Evolutionary conservation across 2,329 filamentous ascomycete species (phyloP).

Genomic region (Leptographium radiaticola): DNA sequence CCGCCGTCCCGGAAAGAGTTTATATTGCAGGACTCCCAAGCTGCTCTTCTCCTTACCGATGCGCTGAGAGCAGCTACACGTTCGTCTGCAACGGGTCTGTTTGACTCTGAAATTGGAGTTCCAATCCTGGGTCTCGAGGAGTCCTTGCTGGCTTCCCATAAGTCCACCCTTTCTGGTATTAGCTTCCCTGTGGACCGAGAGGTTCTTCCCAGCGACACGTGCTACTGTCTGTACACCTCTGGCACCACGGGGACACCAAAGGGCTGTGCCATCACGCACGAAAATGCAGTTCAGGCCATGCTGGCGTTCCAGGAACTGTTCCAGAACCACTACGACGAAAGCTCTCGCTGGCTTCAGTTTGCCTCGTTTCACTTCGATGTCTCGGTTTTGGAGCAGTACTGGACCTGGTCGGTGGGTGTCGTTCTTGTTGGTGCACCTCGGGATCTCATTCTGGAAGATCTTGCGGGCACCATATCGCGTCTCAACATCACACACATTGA

Average conservation of each 20-base stretch:
- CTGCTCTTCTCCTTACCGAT: slow-evolving; percentile 49
- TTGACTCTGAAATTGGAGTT: slow-evolving; percentile 20
- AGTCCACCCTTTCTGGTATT: not conserved
- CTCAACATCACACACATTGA: slow-evolving; percentile 82
- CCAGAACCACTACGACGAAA: slow-evolving; percentile 53
- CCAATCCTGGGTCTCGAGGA: slow-evolving; percentile 15
- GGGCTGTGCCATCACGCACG: slow-evolving; percentile 77
- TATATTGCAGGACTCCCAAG: slow-evolving; percentile 61
- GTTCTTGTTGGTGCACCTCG: slow-evolving; percentile 69
- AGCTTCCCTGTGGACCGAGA: not conserved
- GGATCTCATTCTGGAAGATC: slow-evolving; percentile 75
- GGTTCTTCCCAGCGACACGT: slow-evolving; percentile 38
- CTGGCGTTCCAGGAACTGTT: slow-evolving; percentile 75
- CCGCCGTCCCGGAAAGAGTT: slow-evolving; percentile 63
- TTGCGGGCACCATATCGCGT: slow-evolving; percentile 56
- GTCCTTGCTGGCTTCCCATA: slow-evolving; percentile 13
- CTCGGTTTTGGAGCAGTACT: slow-evolving; percentile 85
- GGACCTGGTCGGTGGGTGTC: slow-evolving; percentile 88
- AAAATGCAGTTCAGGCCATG: slow-evolving; percentile 83
- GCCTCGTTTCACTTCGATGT: slow-evolving; percentile 93
- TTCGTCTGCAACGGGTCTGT: not conserved
- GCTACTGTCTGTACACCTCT: slow-evolving; percentile 79
- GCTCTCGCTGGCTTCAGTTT: slow-evolving; percentile 81
- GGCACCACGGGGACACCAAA: slow-evolving; percentile 81
- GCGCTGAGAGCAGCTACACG: slow-evolving; percentile 4